Evolutionary conservation across 371 early-diverging fungal species (phyloP).

Genomic region (Mortierella sp.): DNA sequence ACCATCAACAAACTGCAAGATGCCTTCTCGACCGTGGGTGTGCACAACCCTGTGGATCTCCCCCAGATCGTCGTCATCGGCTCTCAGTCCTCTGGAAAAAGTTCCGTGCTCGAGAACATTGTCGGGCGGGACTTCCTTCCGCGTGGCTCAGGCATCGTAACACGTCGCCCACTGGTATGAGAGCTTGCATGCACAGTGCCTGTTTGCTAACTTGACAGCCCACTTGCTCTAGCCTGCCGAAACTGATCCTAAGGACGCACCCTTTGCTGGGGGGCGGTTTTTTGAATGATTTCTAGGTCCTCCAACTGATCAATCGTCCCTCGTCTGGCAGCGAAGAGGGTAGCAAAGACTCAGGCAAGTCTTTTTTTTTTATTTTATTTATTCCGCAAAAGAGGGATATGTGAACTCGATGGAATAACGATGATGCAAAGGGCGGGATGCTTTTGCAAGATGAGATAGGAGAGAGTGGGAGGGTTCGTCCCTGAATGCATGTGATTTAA

Average conservation of each 20-base stretch:
- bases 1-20: slow-evolving; percentile 95
- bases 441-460: neutral
- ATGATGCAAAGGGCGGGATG: no score
- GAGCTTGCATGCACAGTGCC: neutral
- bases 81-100: slow-evolving; percentile 98
- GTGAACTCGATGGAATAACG: neutral
- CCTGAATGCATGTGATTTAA: slow-evolving; percentile 13
- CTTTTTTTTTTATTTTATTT: neutral
- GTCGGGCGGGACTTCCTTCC: slow-evolving; percentile 99
- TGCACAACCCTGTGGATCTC: slow-evolving; percentile 96
- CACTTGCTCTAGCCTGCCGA: neutral
- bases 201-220: neutral
- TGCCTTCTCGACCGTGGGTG: slow-evolving; percentile 96
- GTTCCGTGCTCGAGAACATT: slow-evolving; percentile 99
- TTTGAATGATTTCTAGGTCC: slow-evolving; percentile 61
- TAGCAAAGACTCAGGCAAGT: slow-evolving; percentile 14
- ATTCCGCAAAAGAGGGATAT: neutral
- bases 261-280: neutral
- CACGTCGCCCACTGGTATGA: slow-evolving; percentile 90
- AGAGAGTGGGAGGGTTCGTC: neutral
- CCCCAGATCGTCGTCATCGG: slow-evolving; percentile 99
- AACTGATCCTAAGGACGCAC: neutral
- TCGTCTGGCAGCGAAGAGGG: slow-evolving; percentile 54
- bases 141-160: slow-evolving; percentile 95
- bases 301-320: slow-evolving; percentile 96